Percentiles rank a stretch among this genome's conserved stretches.
These are phyloP conservation scores for Hypholoma sublateritium DNA, from an alignment of 768 basidiomycete genomes.

Conservation along the genomic window DNA sequence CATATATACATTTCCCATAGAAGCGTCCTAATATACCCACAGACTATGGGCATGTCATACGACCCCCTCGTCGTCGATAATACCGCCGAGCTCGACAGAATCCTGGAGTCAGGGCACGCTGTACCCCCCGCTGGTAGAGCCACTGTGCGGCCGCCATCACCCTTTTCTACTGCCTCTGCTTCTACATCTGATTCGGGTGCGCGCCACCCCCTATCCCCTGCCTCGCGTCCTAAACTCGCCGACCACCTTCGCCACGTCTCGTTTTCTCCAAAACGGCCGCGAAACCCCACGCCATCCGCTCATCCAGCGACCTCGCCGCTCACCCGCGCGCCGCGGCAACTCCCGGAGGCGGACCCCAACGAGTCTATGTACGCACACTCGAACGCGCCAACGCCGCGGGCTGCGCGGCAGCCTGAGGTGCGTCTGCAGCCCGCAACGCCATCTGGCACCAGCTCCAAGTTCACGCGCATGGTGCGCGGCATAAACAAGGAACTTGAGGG, in stretches of 20 bases:
- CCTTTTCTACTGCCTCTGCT: conserved; percentile 47
- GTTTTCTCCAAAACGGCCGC: conserved; percentile 77
- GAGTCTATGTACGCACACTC: not conserved
- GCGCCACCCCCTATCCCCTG: conserved; percentile 29
- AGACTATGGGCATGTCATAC: conserved; percentile 36
- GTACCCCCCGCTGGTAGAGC: conserved; percentile 23
- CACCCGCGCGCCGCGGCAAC: conserved; percentile 13
- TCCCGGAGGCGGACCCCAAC: not conserved
- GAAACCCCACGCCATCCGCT: conserved; percentile 37
- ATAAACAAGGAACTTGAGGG: conserved; percentile 36
- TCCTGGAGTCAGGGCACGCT: conserved; percentile 55
- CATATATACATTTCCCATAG: not conserved
- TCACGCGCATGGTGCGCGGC: conserved; percentile 58
- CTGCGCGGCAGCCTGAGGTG: conserved; percentile 43
- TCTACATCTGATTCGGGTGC: conserved; percentile 54
- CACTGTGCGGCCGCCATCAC: conserved; percentile 43
- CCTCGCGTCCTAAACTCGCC: conserved; percentile 60
- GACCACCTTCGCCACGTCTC: conserved; percentile 70
- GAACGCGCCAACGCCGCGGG: conserved; percentile 2
- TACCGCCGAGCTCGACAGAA: conserved; percentile 60
- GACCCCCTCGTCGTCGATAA: conserved; percentile 63
- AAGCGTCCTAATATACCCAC: conserved; percentile 18
- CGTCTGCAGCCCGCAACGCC: conserved; percentile 63
- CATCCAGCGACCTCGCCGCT: conserved; percentile 21
- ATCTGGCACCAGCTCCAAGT: conserved; percentile 52